Conservation (phyloP, 495 filamentous ascomycete genomes). For the Penicillium steckii region DNA sequence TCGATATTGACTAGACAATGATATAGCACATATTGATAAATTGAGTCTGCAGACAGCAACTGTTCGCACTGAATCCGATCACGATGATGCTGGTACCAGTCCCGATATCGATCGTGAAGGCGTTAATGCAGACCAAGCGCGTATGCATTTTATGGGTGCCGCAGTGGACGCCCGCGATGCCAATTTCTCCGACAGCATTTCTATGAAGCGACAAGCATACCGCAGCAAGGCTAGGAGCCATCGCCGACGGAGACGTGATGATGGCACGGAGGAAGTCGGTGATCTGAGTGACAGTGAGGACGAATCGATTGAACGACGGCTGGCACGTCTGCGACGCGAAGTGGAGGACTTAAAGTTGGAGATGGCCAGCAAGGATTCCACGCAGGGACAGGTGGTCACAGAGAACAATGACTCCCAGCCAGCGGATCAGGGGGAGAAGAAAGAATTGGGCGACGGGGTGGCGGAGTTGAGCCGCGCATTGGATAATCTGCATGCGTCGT, state of each 20-base stretch:
- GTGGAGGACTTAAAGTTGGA: constrained; percentile 75
- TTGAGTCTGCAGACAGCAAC: constrained; percentile 53
- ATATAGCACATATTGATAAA: not conserved
- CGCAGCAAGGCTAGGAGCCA: constrained; percentile 54
- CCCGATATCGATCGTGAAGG: constrained; percentile 70
- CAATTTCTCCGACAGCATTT: constrained; percentile 82
- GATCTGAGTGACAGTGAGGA: constrained; percentile 69
- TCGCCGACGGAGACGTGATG: constrained; percentile 57
- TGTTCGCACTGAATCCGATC: constrained; percentile 63
- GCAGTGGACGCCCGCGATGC: constrained; percentile 70
- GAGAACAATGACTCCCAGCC: not conserved
- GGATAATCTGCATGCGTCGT: constrained; percentile 53
- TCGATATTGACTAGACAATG: constrained; percentile 8
- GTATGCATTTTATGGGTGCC: constrained; percentile 73
- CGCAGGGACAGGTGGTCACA: constrained; percentile 6
- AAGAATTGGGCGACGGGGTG: constrained; percentile 44
- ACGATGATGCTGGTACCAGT: constrained; percentile 52
- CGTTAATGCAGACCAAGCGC: constrained; percentile 72
- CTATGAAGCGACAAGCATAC: constrained; percentile 76
- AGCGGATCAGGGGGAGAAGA: constrained; percentile 24
- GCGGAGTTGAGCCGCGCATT: constrained; percentile 64
- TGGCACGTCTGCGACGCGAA: constrained; percentile 75
- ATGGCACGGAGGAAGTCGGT: constrained; percentile 55
- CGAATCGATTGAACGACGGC: constrained; percentile 68
- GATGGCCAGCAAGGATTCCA: constrained; percentile 35